Percentiles rank a stretch among this genome's conserved stretches.
phyloP scores from a whole-genome alignment of 1,284 basidiomycete species.

The Anthracocystis walkeri region DNA sequence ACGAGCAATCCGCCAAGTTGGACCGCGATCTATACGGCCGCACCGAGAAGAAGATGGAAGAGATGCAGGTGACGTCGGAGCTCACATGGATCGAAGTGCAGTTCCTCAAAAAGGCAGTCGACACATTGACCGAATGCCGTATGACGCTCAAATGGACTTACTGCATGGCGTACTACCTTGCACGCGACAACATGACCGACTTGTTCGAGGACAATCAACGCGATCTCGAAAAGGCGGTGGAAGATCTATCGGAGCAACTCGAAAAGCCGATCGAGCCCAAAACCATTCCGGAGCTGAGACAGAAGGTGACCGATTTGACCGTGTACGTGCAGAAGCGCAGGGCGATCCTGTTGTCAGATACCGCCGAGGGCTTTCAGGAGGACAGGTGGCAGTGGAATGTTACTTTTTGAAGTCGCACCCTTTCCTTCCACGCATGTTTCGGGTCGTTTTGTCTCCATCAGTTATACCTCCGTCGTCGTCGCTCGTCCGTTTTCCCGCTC shows the following conservation, averaged over 20 bases:
- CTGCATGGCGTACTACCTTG: constrained; percentile 95
- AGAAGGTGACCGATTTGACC: constrained; percentile 84
- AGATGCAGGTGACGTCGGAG: constrained; percentile 91
- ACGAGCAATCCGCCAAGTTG: constrained; percentile 96
- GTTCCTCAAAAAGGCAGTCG: constrained; percentile 97
- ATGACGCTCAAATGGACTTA: constrained; percentile 99
- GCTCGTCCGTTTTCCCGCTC: background rate
- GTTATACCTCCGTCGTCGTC: background rate
- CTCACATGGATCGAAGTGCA: constrained; percentile 99
- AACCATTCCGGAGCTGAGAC: constrained; percentile 82
- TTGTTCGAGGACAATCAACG: constrained; percentile 97
- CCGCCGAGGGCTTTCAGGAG: constrained; percentile 88
- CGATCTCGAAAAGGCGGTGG: constrained; percentile 94
- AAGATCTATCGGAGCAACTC: constrained; percentile 90
- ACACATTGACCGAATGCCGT: constrained; percentile 83
- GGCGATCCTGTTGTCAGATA: constrained; percentile 93
- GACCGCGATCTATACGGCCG: constrained; percentile 90
- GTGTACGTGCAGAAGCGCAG: constrained; percentile 96
- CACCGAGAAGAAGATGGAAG: constrained; percentile 99
- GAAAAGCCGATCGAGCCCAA: constrained; percentile 90
- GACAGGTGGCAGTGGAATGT: constrained; percentile 74
- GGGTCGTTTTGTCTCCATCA: no score
- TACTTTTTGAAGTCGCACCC: constrained; percentile 26
- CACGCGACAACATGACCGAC: constrained; percentile 90
- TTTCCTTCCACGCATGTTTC: no score